A percentile compares a stretch with the other conserved stretches of the same genome.
phyloP scores from a whole-genome alignment of 805 yeast species.

The Nakazawaea ernobii region DNA sequence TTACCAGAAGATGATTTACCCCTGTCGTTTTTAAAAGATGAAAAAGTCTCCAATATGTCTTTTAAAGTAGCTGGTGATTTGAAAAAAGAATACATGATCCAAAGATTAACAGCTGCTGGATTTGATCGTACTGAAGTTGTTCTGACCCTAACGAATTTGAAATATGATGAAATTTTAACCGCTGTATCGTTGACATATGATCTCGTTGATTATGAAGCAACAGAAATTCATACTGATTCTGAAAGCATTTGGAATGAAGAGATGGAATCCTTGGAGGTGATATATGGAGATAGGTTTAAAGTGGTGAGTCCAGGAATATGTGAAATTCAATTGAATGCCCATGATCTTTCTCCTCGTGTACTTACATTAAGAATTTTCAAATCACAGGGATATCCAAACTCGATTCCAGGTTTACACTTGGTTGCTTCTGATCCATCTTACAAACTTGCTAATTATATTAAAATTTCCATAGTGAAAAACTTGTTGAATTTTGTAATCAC shows the following conservation, averaged over 20 bases:
- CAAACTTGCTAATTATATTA: constrained; percentile 66
- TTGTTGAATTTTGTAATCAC: constrained; percentile 38
- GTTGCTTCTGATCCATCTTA: constrained; percentile 34
- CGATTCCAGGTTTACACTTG: constrained; percentile 65
- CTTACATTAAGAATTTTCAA: constrained; percentile 35
- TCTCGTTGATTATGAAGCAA: constrained; percentile 20
- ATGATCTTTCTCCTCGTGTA: constrained; percentile 17
- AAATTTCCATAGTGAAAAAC: constrained; percentile 46
- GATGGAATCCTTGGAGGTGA: constrained; percentile 55
- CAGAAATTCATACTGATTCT: constrained; percentile 19
- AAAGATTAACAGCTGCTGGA: constrained; percentile 61
- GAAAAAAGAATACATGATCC: constrained; percentile 50
- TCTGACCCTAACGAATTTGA: constrained; percentile 34
- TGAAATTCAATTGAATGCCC: constrained; percentile 27
- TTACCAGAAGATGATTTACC: constrained; percentile 96
- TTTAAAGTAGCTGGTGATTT: constrained; percentile 50
- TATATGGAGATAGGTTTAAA: constrained; percentile 42
- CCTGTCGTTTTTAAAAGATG: constrained; percentile 46
- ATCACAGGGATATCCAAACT: constrained; percentile 53
- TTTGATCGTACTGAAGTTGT: constrained; percentile 60
- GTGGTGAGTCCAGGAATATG: constrained; percentile 24
- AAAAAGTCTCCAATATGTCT: constrained; percentile 51
- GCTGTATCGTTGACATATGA: constrained; percentile 43
- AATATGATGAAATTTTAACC: constrained; percentile 43
- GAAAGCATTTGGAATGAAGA: constrained; percentile 68